Conservation (phyloP, 257 asterid species). For the Capsicum pubescens region DNA sequence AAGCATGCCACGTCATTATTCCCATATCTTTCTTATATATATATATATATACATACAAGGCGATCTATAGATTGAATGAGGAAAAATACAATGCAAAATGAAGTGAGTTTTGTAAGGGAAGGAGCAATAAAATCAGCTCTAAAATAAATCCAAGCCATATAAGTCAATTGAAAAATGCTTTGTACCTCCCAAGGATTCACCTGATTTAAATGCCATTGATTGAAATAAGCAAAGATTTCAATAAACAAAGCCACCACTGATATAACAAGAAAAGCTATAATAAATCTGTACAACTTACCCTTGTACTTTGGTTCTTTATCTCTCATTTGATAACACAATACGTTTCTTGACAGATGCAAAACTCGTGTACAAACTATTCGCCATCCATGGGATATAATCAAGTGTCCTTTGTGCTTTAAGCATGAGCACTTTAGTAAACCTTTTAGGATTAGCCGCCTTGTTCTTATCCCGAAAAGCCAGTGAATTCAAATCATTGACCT, state of each 20-base stretch:
- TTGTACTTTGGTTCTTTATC: constrained; percentile 74
- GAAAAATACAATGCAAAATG: constrained; percentile 76
- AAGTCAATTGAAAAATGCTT: constrained; percentile 66
- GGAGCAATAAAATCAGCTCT: constrained; percentile 78
- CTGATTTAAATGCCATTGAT: constrained; percentile 68
- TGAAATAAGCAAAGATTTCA: constrained; percentile 69
- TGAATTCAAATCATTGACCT: constrained; percentile 45
- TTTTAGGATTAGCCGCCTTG: constrained; percentile 63
- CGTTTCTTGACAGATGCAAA: constrained; percentile 65
- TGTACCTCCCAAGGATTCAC: constrained; percentile 78
- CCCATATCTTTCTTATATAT: no score
- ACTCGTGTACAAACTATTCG: not conserved
- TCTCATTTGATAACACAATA: constrained; percentile 68
- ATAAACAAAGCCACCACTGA: constrained; percentile 66
- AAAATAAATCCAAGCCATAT: constrained; percentile 73
- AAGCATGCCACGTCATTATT: no score
- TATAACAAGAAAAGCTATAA: constrained; percentile 68
- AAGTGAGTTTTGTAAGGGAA: constrained; percentile 53
- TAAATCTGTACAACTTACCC: constrained; percentile 70
- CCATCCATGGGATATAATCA: constrained; percentile 50
- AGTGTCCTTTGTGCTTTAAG: constrained; percentile 66
- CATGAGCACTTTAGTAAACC: constrained; percentile 66
- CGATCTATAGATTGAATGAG: constrained; percentile 83
- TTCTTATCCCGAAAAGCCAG: constrained; percentile 63
- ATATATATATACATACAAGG: constrained; percentile 17